These are phyloP conservation scores for Penicillium sp. DNA, from an alignment of 2,329 filamentous ascomycete species.

Conservation along the genomic window DNA sequence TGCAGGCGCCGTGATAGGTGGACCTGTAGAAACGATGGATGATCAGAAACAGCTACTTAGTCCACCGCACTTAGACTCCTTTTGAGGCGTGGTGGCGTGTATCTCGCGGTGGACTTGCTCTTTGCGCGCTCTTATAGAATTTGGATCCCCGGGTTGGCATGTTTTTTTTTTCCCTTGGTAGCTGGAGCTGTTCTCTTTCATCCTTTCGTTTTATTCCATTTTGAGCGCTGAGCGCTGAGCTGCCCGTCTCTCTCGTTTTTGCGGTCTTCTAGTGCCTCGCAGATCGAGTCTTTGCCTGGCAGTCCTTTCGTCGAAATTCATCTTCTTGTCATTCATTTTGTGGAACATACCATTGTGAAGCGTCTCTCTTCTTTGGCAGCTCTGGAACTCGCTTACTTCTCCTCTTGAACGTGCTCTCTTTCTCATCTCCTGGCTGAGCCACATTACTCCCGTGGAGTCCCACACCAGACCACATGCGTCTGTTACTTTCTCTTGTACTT, in stretches of 20 bases:
- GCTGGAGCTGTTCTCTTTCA: slow-evolving; percentile 6
- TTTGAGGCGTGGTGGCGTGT: not conserved
- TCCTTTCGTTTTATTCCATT: slow-evolving; percentile 4
- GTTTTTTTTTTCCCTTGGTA: slow-evolving; percentile 12
- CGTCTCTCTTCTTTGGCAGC: not conserved
- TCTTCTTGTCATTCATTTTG: not conserved
- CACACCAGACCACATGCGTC: slow-evolving; percentile 25
- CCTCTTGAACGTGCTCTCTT: not conserved
- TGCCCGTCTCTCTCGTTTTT: slow-evolving; percentile 13
- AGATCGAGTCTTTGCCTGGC: slow-evolving; percentile 5
- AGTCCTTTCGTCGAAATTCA: not conserved
- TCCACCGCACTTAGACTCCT: not conserved
- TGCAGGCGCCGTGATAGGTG: slow-evolving; percentile 15
- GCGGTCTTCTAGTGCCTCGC: slow-evolving; percentile 4
- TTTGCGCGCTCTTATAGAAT: not conserved
- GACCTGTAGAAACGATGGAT: not conserved
- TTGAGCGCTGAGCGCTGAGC: not conserved
- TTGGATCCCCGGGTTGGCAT: not conserved
- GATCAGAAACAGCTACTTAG: not conserved
- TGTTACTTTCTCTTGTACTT: slow-evolving; percentile 28
- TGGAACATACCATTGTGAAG: not conserved
- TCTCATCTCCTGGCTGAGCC: not conserved
- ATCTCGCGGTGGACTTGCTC: not conserved
- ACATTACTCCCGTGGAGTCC: not conserved
- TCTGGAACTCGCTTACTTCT: not conserved